Percentiles rank a stretch among this genome's conserved stretches.
These are phyloP conservation scores for Dactylis glomerata DNA, from an alignment of 176 grass and related monocot genomes.

Conservation along the genomic window DNA sequence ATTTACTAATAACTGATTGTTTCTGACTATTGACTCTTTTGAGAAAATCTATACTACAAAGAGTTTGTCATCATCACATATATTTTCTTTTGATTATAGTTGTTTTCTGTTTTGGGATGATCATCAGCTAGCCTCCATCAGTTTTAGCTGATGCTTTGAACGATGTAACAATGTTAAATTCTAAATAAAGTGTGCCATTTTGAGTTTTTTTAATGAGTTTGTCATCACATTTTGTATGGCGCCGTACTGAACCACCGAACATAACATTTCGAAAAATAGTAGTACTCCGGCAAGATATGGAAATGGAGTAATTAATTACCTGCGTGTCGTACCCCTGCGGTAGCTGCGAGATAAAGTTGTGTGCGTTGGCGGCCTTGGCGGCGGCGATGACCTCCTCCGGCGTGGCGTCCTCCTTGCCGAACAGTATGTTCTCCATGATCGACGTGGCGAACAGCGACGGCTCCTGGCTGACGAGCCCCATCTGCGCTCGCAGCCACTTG, in stretches of 20 bases:
- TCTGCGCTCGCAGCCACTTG: slow-evolving; percentile 87
- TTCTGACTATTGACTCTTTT: background rate
- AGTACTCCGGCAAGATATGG: background rate
- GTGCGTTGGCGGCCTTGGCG: slow-evolving; percentile 84
- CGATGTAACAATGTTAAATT: no score
- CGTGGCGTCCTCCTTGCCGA: slow-evolving; percentile 87
- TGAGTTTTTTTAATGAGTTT: no score
- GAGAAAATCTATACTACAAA: background rate
- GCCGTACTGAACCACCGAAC: background rate
- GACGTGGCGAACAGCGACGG: slow-evolving; percentile 92
- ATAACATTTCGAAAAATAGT: background rate
- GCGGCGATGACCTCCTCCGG: slow-evolving; percentile 66
- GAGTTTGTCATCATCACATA: background rate
- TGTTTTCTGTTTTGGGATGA: no score
- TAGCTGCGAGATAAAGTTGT: slow-evolving; percentile 94
- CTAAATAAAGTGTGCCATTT: no score
- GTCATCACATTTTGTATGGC: background rate
- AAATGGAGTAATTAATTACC: slow-evolving; percentile 26
- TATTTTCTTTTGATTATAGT: no score
- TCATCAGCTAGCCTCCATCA: no score
- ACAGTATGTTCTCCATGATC: slow-evolving; percentile 88
- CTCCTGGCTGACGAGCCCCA: slow-evolving; percentile 96
- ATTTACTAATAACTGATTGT: background rate
- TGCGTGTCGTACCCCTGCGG: slow-evolving; percentile 88
- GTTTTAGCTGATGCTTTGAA: no score